Percentiles rank a stretch among this genome's conserved stretches.
These are phyloP conservation scores for Cymbopogon citratus DNA, from an alignment of 176 grass and related monocot species.

Conservation along the genomic window DNA sequence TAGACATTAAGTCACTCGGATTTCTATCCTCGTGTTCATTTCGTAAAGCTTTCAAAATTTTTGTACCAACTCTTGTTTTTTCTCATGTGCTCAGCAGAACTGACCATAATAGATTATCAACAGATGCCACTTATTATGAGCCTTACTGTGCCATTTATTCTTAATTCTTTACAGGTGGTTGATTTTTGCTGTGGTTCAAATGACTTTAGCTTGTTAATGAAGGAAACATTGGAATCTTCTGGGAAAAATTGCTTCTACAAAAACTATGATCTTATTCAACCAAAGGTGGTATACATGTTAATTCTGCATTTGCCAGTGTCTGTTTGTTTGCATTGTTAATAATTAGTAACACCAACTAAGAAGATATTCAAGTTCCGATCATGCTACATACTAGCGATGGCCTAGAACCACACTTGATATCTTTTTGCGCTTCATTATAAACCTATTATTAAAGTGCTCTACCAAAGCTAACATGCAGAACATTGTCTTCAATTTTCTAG, in stretches of 20 bases:
- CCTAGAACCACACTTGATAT: too few relatives aligned
- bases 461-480: background rate
- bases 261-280: conserved; percentile 88
- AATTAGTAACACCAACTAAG: background rate
- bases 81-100: background rate
- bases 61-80: background rate
- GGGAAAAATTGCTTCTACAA: conserved; percentile 82
- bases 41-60: background rate
- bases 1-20: background rate
- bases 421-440: too few relatives aligned
- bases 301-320: background rate
- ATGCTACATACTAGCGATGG: too few relatives aligned
- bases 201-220: conserved; percentile 84
- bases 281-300: conserved; percentile 46
- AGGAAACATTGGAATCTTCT: conserved; percentile 63
- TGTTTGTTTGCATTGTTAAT: conserved; percentile 1
- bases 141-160: conserved; percentile 17
- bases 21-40: conserved; percentile 7
- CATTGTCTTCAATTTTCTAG: conserved; percentile 41
- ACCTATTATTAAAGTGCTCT: background rate
- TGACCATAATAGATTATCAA: background rate
- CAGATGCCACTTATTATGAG: background rate
- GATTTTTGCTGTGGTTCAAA: conserved; percentile 98
- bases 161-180: conserved; percentile 52
- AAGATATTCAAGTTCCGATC: too few relatives aligned